phyloP scores from a whole-genome alignment of 2,329 filamentous ascomycete species.

The Lachnellula suecica region DNA sequence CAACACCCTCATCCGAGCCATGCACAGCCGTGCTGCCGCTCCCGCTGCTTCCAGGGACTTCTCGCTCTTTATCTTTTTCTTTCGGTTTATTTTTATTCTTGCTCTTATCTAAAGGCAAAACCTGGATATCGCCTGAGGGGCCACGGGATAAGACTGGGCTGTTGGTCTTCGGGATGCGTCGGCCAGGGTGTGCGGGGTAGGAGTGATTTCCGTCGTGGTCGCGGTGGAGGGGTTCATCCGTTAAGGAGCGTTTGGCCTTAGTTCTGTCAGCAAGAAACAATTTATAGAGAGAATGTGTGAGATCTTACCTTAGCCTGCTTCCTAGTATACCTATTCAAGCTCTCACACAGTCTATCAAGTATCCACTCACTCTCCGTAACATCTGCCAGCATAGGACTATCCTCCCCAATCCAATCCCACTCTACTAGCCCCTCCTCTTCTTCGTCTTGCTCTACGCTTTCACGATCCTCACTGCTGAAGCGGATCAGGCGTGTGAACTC shows the following conservation, averaged over 20 bases:
- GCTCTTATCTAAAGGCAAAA: not conserved
- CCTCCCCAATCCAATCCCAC: constrained; percentile 73
- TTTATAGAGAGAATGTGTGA: not conserved
- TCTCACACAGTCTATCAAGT: constrained; percentile 64
- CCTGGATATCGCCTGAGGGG: not conserved
- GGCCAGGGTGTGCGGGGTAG: constrained; percentile 1
- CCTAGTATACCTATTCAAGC: constrained; percentile 45
- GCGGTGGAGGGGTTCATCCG: not conserved
- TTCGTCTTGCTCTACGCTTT: constrained; percentile 41
- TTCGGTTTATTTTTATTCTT: not conserved
- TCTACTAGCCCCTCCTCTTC: constrained; percentile 59
- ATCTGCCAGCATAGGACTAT: constrained; percentile 64
- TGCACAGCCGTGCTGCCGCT: not conserved
- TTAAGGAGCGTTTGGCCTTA: not conserved
- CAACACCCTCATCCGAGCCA: not conserved
- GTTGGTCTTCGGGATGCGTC: not conserved
- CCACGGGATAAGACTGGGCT: not conserved
- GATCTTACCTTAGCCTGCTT: constrained; percentile 26
- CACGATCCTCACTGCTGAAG: constrained; percentile 42
- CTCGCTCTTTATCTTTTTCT: not conserved
- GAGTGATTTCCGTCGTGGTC: not conserved
- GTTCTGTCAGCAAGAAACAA: not conserved
- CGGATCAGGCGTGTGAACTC: constrained; percentile 63
- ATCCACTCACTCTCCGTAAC: constrained; percentile 66
- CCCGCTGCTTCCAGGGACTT: not conserved